A percentile compares a stretch with the other conserved stretches of the same genome.
These are phyloP conservation scores for Delitschia confertaspora DNA, from an alignment of 495 filamentous ascomycete genomes.

Conservation along the genomic window DNA sequence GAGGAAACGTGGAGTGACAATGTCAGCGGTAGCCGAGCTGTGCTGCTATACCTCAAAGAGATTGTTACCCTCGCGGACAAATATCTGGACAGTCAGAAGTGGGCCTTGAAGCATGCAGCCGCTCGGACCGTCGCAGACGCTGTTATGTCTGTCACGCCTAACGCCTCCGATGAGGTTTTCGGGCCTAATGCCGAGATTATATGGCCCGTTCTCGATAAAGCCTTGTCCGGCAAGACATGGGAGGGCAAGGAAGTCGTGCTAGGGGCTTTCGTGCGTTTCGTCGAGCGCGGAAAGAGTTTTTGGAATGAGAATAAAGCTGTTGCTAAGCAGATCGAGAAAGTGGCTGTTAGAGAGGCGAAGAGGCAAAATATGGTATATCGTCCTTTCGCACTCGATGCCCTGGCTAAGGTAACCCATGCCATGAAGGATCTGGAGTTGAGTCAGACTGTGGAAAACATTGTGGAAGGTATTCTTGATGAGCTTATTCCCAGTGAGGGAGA, in stretches of 20 bases:
- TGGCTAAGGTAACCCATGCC: constrained; percentile 60
- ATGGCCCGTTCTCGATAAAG: constrained; percentile 76
- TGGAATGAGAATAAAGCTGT: constrained; percentile 47
- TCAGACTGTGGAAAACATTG: constrained; percentile 54
- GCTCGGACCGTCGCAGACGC: constrained; percentile 70
- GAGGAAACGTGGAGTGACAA: constrained; percentile 81
- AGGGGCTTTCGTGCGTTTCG: constrained; percentile 73
- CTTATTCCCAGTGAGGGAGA: constrained; percentile 42
- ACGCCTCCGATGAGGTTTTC: constrained; percentile 40
- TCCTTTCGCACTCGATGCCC: constrained; percentile 59
- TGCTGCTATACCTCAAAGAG: constrained; percentile 74
- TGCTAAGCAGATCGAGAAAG: constrained; percentile 44
- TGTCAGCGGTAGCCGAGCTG: constrained; percentile 72
- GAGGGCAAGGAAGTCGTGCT: constrained; percentile 85
- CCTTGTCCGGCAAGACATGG: constrained; percentile 81
- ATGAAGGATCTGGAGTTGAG: constrained; percentile 60
- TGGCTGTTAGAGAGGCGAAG: constrained; percentile 63
- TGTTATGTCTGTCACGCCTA: constrained; percentile 36
- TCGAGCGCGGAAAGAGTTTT: constrained; percentile 48
- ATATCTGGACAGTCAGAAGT: constrained; percentile 66
- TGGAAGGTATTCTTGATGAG: constrained; percentile 38
- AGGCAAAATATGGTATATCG: constrained; percentile 76
- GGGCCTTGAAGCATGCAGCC: constrained; percentile 82
- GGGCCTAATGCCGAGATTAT: constrained; percentile 50
- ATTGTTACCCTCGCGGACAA: constrained; percentile 59